Evolutionary conservation across 768 basidiomycete genomes (phyloP), one percentile per base, ranked within the genome.

Genomic region (Amanita subjunquillea): DNA sequence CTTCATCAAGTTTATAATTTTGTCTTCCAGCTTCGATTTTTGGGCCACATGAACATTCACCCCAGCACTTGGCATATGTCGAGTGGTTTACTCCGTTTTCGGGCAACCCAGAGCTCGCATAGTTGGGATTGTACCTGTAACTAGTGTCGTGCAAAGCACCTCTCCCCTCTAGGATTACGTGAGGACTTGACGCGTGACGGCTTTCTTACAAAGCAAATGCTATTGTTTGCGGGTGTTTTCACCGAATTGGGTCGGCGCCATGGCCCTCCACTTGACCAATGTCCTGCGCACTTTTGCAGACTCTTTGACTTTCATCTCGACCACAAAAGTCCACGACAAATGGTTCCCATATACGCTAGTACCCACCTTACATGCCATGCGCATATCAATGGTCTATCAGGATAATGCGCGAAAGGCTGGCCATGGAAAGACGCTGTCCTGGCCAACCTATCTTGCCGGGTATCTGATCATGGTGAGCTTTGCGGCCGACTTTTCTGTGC

Each of bases 301-400:
- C 32, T 51, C 57, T 8, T 47, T 65, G 5, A 29, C 43, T 1
- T 58, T 49, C 9, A 52, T 72, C 7, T 61, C 60, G 23, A 59
- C 62, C 8, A 63, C 62, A n/a, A 69, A 66, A 15, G 72, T 75
- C 0, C 72, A 74, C 50, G 58, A 66, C 3, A 58, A 61, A 6
- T 60, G 62, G 53, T 77, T 72, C 58, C 75, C 75, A 1, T 75
- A 66, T 54, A 61, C 67, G 10, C 63, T 68, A 48, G 70, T 67
- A 9, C 63, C 70, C 10, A 72, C 72, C 0, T 54, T 75, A 3
- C 75, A 77, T 58, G 75, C 74, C 27, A 64, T 69, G 22, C 58
- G 75, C 32, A 66, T 74, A 22, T 77, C 75, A 0, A 63, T 72
- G n/a, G 67, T 61, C 4, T 78, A 69, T 59, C 75, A 77, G 57